Conservation (phyloP, 2,329 filamentous ascomycete genomes). For the Colletotrichum acutatum region DNA sequence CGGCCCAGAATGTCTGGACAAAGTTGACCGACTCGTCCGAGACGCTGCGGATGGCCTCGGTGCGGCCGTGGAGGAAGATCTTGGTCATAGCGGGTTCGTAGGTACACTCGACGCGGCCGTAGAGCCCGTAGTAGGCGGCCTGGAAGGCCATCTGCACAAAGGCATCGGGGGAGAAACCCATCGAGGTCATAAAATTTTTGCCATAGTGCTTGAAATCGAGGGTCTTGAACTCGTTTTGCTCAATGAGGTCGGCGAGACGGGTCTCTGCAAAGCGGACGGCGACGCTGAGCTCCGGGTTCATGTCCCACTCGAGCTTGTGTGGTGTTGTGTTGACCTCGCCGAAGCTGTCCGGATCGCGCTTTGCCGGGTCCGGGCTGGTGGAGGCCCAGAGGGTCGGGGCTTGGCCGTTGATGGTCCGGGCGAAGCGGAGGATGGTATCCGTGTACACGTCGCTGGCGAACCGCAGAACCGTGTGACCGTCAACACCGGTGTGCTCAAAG, state of each 20-base stretch:
- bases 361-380: constrained; percentile 89
- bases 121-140: constrained; percentile 96
- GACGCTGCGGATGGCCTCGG: constrained; percentile 90
- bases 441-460: constrained; percentile 98
- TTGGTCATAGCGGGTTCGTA: constrained; percentile 99
- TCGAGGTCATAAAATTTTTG: constrained; percentile 97
- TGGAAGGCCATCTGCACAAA: constrained; percentile 99
- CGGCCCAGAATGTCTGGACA: constrained; percentile 93
- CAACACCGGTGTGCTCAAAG: constrained; percentile 98
- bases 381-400: constrained; percentile 94
- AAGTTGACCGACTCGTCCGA: constrained; percentile 88
- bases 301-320: constrained; percentile 97
- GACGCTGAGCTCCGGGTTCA: constrained; percentile 90
- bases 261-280: constrained; percentile 96
- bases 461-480: constrained; percentile 94
- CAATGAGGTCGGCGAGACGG: constrained; percentile 90
- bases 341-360: constrained; percentile 90
- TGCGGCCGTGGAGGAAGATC: constrained; percentile 89
- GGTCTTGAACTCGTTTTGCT: constrained; percentile 95
- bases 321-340: constrained; percentile 94
- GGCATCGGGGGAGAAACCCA: constrained; percentile 96
- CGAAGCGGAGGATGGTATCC: constrained; percentile 96
- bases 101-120: constrained; percentile 91
- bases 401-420: constrained; percentile 92
- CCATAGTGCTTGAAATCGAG: constrained; percentile 91